Percentiles rank a stretch among this genome's conserved stretches.
phyloP scores from a whole-genome alignment of 2,329 filamentous ascomycete species.

The Fusarium mangiferae region DNA sequence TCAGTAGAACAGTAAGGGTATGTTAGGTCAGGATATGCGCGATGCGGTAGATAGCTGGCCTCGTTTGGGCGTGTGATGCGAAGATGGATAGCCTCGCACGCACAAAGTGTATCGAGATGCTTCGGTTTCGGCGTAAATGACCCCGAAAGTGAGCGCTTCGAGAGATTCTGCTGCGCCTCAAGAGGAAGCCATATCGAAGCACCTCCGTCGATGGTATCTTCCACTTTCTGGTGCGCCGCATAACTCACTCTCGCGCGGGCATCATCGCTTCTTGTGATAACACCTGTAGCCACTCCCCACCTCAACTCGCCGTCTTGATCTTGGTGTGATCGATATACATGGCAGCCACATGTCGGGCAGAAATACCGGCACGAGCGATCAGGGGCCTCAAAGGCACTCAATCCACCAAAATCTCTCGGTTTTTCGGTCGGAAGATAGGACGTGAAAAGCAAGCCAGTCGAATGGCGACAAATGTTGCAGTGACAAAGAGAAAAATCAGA shows the following conservation, averaged over 20 bases:
- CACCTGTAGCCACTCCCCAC: constrained; percentile 54
- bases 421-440: constrained; percentile 50
- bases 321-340: constrained; percentile 47
- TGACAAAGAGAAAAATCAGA: constrained; percentile 45
- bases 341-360: constrained; percentile 55
- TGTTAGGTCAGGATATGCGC: constrained; percentile 60
- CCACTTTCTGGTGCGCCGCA: constrained; percentile 40
- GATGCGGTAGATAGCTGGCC: constrained; percentile 54
- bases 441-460: constrained; percentile 51
- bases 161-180: not conserved
- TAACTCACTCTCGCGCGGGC: not conserved
- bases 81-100: constrained; percentile 60
- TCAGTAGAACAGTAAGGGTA: constrained; percentile 56
- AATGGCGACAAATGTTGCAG: constrained; percentile 46
- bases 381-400: constrained; percentile 13
- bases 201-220: constrained; percentile 52
- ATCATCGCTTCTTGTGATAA: constrained; percentile 34
- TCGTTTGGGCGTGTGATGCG: constrained; percentile 65
- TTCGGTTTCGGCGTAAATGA: not conserved
- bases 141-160: not conserved
- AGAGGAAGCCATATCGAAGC: constrained; percentile 45
- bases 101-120: constrained; percentile 42
- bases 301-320: not conserved
- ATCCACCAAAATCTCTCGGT: constrained; percentile 2
- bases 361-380: constrained; percentile 48